Conservation (phyloP, 2,329 filamentous ascomycete genomes). For the Calonectria henricotiae region DNA sequence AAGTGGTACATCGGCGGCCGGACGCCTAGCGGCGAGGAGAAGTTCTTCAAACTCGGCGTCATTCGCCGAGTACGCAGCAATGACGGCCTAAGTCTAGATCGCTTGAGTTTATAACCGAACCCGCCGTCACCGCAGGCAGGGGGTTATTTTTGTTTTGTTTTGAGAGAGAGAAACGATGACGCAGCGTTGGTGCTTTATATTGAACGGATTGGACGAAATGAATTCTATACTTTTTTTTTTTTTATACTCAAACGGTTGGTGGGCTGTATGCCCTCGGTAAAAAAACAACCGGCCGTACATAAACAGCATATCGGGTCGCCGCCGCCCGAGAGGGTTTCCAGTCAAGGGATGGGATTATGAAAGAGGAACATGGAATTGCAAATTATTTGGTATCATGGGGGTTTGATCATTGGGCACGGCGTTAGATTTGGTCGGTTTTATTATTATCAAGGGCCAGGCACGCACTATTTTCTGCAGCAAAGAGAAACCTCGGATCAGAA, state of each 20-base stretch:
- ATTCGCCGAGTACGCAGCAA: constrained; percentile 81
- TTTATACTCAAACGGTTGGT: constrained; percentile 1
- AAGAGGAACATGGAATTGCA: constrained; percentile 24
- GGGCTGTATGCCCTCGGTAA: constrained; percentile 18
- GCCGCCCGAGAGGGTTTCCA: constrained; percentile 22
- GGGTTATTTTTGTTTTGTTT: neutral
- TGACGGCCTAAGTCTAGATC: constrained; percentile 82
- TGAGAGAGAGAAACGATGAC: constrained; percentile 3
- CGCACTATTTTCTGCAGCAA: constrained; percentile 24
- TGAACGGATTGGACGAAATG: constrained; percentile 16
- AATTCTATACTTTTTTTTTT: neutral
- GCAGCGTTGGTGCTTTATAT: constrained; percentile 15
- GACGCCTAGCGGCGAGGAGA: constrained; percentile 84
- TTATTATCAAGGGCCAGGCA: neutral
- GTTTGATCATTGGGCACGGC: constrained; percentile 33
- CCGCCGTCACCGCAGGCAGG: neutral
- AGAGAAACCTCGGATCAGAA: constrained; percentile 32
- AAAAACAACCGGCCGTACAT: constrained; percentile 20
- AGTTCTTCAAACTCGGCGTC: constrained; percentile 86
- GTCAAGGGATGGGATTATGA: constrained; percentile 5
- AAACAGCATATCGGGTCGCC: constrained; percentile 32
- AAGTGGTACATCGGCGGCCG: constrained; percentile 88
- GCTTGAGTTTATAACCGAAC: constrained; percentile 77
- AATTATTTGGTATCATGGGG: constrained; percentile 8
- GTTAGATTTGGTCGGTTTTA: constrained; percentile 26